Conservation (phyloP, 179 eudicot genomes). For the Amaranthus tricolor region DNA sequence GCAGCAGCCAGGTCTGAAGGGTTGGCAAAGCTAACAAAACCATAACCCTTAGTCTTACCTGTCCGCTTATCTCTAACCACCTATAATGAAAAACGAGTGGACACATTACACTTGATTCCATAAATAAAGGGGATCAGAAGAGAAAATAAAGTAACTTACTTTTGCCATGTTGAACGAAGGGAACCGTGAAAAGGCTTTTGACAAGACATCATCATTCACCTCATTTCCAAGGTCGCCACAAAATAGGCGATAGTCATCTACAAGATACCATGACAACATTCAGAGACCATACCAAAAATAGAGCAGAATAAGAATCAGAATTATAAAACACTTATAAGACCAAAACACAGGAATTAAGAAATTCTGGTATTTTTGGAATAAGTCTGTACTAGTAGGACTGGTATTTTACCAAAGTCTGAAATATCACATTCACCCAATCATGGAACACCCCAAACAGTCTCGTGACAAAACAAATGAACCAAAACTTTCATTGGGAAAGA, state of each 20-base stretch:
- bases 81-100: conserved; percentile 33
- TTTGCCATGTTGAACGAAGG: conserved; percentile 94
- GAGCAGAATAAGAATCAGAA: not conserved
- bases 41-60: conserved; percentile 93
- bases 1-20: conserved; percentile 83
- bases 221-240: conserved; percentile 99
- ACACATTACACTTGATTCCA: not conserved
- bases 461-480: conserved; percentile 20
- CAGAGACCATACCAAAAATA: not conserved
- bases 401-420: conserved; percentile 25
- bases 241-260: conserved; percentile 91
- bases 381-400: conserved; percentile 12
- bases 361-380: not conserved
- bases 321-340: not conserved
- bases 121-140: not conserved
- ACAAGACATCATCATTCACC: conserved; percentile 94
- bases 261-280: conserved; percentile 22
- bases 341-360: conserved; percentile 8
- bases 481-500: conserved; percentile 18
- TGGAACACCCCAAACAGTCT: conserved; percentile 24
- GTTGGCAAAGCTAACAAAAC: conserved; percentile 91
- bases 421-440: conserved; percentile 28
- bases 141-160: conserved; percentile 40
- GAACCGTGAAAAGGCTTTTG: conserved; percentile 84
- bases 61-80: conserved; percentile 96